Evolutionary conservation across 805 yeast species (phyloP).

Genomic region (Torulaspora gathmanii): DNA sequence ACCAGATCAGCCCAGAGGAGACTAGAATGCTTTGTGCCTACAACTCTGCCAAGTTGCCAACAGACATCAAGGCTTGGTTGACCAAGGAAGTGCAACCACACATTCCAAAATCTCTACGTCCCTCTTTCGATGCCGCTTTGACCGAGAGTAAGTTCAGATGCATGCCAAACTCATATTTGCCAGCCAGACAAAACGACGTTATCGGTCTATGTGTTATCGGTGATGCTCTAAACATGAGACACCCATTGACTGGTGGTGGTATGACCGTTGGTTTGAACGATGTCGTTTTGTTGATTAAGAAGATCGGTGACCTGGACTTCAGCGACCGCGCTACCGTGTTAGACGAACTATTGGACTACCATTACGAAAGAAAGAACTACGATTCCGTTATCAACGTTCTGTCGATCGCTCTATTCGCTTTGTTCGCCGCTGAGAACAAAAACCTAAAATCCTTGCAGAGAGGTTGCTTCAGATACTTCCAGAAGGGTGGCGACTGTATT

Average conservation of each 20-base stretch:
- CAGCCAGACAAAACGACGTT: constrained; percentile 66
- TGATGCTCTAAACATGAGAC: constrained; percentile 95
- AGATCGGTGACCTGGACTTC: constrained; percentile 41
- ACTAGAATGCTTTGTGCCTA: constrained; percentile 89
- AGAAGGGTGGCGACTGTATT: constrained; percentile 76
- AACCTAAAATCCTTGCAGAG: constrained; percentile 65
- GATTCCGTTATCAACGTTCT: constrained; percentile 85
- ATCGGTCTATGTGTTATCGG: constrained; percentile 83
- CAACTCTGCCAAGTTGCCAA: constrained; percentile 68
- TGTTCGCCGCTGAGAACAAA: constrained; percentile 80
- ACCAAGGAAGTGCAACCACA: constrained; percentile 54
- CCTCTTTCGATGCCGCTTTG: constrained; percentile 67
- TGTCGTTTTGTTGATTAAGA: constrained; percentile 58
- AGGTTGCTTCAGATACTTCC: constrained; percentile 87
- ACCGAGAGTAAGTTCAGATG: constrained; percentile 55
- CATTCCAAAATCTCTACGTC: constrained; percentile 59
- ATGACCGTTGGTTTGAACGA: constrained; percentile 97
- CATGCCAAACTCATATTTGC: constrained; percentile 91
- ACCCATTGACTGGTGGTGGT: constrained; percentile 98
- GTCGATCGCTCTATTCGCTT: constrained; percentile 81
- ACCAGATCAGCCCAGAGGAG: constrained; percentile 77
- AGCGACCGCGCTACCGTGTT: constrained; percentile 53
- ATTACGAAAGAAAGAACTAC: constrained; percentile 67
- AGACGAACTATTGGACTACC: constrained; percentile 60
- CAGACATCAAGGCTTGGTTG: constrained; percentile 60